Percentiles rank a stretch among this genome's conserved stretches.
phyloP scores from a whole-genome alignment of 2,329 filamentous ascomycete genomes.

The Pseudonectria buxi region DNA sequence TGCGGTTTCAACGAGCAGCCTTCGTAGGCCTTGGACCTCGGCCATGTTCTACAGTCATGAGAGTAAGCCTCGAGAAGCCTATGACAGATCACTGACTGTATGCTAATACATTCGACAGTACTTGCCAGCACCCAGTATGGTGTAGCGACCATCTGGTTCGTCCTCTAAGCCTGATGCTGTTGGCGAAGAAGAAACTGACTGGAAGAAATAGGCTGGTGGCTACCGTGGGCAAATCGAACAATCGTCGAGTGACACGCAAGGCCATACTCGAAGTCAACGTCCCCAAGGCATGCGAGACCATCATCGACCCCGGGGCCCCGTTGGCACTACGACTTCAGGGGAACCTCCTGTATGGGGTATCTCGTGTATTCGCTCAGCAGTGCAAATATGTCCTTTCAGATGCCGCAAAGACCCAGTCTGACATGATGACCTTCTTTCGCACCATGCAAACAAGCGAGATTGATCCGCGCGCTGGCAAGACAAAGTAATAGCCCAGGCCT shows the following conservation, averaged over 20 bases:
- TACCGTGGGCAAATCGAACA: slow-evolving; percentile 69
- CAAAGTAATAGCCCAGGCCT: slow-evolving; percentile 56
- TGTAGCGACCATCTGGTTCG: slow-evolving; percentile 88
- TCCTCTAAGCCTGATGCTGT: neutral
- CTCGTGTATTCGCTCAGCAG: slow-evolving; percentile 80
- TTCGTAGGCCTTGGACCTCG: no score
- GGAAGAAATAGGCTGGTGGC: slow-evolving; percentile 68
- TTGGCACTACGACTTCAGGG: slow-evolving; percentile 87
- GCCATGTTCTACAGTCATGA: slow-evolving; percentile 95
- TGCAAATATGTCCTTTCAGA: slow-evolving; percentile 80
- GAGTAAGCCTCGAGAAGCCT: slow-evolving; percentile 61
- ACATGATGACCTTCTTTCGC: slow-evolving; percentile 63
- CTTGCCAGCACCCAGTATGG: slow-evolving; percentile 83
- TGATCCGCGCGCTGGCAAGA: slow-evolving; percentile 64
- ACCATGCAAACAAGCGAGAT: slow-evolving; percentile 48
- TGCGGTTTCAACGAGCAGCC: no score
- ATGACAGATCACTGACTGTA: neutral
- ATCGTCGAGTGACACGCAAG: slow-evolving; percentile 73
- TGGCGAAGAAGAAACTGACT: slow-evolving; percentile 1
- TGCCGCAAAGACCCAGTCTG: slow-evolving; percentile 65
- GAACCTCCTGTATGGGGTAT: slow-evolving; percentile 78
- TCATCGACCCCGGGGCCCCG: slow-evolving; percentile 72
- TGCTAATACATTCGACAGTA: slow-evolving; percentile 42
- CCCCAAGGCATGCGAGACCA: slow-evolving; percentile 79
- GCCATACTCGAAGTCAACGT: slow-evolving; percentile 86